Percentiles rank a stretch among this genome's conserved stretches.
phyloP scores from a whole-genome alignment of 768 basidiomycete genomes.

The Podaxis rugospora region DNA sequence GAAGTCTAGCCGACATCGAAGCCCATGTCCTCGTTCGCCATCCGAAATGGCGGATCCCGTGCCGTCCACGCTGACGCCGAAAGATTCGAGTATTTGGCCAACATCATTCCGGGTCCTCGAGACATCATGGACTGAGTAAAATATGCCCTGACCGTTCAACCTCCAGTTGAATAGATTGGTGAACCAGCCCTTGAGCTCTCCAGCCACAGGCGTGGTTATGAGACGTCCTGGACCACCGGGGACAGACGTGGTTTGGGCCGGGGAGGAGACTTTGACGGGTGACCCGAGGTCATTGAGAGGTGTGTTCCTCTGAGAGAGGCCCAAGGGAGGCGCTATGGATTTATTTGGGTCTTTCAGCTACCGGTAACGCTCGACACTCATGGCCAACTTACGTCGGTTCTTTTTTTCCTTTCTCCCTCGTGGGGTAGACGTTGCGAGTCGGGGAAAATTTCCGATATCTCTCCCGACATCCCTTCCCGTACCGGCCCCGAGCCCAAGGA shows the following conservation, averaged over 20 bases:
- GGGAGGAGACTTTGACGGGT: slow-evolving; percentile 29
- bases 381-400: slow-evolving; percentile 43
- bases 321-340: slow-evolving; percentile 49
- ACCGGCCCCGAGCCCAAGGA: slow-evolving; percentile 29
- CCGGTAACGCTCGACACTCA: not conserved
- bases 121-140: slow-evolving; percentile 56
- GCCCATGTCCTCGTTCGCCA: slow-evolving; percentile 22
- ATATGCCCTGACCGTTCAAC: slow-evolving; percentile 42
- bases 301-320: slow-evolving; percentile 41
- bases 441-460: slow-evolving; percentile 29
- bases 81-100: slow-evolving; percentile 54
- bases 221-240: slow-evolving; percentile 22
- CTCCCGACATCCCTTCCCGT: slow-evolving; percentile 48
- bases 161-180: slow-evolving; percentile 95
- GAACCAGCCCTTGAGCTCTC: slow-evolving; percentile 91
- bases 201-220: slow-evolving; percentile 66
- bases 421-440: slow-evolving; percentile 17
- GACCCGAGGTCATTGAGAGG: slow-evolving; percentile 46
- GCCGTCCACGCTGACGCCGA: slow-evolving; percentile 54
- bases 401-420: slow-evolving; percentile 47
- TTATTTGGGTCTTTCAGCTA: not conserved
- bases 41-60: slow-evolving; percentile 21
- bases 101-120: slow-evolving; percentile 62
- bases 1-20: slow-evolving; percentile 55
- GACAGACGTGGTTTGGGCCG: slow-evolving; percentile 13